Base-by-base conservation (phyloP, 2,329 filamentous ascomycete species). In the Talaromyces sp. region DNA sequence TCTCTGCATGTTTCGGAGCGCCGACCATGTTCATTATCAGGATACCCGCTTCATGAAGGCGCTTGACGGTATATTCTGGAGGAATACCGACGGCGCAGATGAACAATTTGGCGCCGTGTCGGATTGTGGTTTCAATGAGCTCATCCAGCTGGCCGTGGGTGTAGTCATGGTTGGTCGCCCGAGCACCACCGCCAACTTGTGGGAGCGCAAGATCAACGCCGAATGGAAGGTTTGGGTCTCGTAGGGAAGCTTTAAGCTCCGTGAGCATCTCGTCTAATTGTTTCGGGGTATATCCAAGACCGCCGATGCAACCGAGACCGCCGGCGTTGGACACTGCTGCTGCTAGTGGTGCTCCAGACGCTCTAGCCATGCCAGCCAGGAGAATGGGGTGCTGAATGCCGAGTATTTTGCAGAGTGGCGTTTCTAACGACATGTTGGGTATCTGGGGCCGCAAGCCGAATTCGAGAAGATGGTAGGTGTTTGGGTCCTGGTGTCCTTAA, bases 11-110 rank as follows among this genome's bases (percentile, higher is more conserved):
- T 72, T 89, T 91, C 1, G 93, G 92, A 68, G 92, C 90, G 0
- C 93, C 93, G 21, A 97, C 92, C 92, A 97, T 97, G 74, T 97
- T 97, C 92, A 97, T 97, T 38, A 97, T 82, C 61, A 95, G 72
- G 46, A 97, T 89, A 0, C 89, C 90, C 0, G 89, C 88, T 9
- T 82, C 81, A 70, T 97, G 93, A 51, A 97, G 80, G 52, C 86
- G 79, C 66, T 90, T 86, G 60, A 97, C 88, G 4, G 92, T 85
- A 60, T 80, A 75, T 52, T 80, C 79, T 0, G 92, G 91, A 17
- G 93, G 93, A 24, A 97, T 88, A 9, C 93, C 93, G 0, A 97
- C 92, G 1, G 93, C 93, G 57, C 83, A 87, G 48, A 97, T 91
- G 71, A 97, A 97, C 54, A 97, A 77, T 70, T 82, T 85, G 8